Evolutionary conservation across 257 asterid genomes (phyloP).

Genomic region (Oldenlandia corymbosa): DNA sequence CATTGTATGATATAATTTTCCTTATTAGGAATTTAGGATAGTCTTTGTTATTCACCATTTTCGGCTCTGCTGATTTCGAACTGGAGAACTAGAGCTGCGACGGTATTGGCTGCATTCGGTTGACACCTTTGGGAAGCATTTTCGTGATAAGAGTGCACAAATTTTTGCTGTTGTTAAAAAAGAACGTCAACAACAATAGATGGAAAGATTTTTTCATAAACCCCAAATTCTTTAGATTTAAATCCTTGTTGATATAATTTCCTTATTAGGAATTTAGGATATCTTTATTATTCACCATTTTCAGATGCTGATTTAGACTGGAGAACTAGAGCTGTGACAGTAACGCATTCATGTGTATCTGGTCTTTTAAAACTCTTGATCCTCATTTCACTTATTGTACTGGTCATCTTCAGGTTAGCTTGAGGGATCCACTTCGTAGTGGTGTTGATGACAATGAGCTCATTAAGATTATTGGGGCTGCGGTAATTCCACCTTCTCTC

Average conservation of each 20-base stretch:
- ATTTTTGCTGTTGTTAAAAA: background rate
- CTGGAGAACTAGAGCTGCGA: background rate
- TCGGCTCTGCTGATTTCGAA: background rate
- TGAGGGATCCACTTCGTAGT: conserved; percentile 82
- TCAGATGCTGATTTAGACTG: background rate
- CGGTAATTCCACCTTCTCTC: conserved; percentile 40
- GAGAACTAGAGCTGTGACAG: background rate
- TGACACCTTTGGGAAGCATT: background rate
- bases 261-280: background rate
- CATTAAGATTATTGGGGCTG: conserved; percentile 68
- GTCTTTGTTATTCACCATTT: background rate
- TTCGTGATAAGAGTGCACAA: no score
- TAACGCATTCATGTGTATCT: no score
- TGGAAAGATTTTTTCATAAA: no score
- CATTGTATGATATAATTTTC: no score
- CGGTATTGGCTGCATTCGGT: background rate
- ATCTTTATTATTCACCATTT: background rate
- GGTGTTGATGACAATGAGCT: conserved; percentile 77
- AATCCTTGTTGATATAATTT: no score
- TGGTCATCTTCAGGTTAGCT: conserved; percentile 63
- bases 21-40: background rate
- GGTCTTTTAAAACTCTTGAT: no score
- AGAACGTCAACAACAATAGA: background rate
- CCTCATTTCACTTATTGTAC: conserved; percentile 1
- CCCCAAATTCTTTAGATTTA: background rate